Evolutionary conservation across 2,329 filamentous ascomycete species (phyloP), one percentile per base, ranked within the genome.

Genomic region (Pleomassaria siparia): DNA sequence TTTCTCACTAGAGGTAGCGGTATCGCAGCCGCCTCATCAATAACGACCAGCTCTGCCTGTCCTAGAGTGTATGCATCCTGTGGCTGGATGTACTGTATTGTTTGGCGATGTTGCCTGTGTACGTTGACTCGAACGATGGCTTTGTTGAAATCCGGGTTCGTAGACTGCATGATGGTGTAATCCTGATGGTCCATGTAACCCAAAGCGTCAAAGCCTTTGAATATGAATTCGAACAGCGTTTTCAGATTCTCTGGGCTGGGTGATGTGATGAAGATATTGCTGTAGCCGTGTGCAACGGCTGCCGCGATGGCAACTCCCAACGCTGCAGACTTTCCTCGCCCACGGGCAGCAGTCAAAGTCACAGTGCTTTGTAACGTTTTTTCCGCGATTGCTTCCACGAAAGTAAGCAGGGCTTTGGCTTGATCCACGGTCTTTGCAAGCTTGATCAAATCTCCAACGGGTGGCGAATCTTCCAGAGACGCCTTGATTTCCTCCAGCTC

Each of bases 191-290:
- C 94, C 55, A 91, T 84, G 65, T 99, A 99, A 25, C 87, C 89
- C 22, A 99, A 79, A 10, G 91, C 89, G 69, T 99, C 94, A 62
- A 99, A 99, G 0, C 91, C 94, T 71, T 96, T 97, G 80, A 99
- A 96, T 15, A 99, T 83, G 63, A 99, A 99, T 64, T 99, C 91
- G 67, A 99, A 99, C 7, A 99, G 79, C 0, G 94, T 99, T 76
- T 97, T 99, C 79, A 99, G 79, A 74, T 99, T 99, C 74, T 99
- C 95, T 0, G 94, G 94, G 51, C 90, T 96, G 0, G 92, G 92
- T 1, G 92, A 97, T 1, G 94, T 99, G 67, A 99, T 96, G 74
- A 99, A 99, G 63, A 99, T 96, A 71, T 99, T 99, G 77, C 91
- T 96, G 74, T 99, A 99, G 21, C 94, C 94, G 67, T 97, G 89